A percentile compares a stretch with the other conserved stretches of the same genome.
Conservation (phyloP, 257 asterid species). For the Jacaranda copaia region DNA sequence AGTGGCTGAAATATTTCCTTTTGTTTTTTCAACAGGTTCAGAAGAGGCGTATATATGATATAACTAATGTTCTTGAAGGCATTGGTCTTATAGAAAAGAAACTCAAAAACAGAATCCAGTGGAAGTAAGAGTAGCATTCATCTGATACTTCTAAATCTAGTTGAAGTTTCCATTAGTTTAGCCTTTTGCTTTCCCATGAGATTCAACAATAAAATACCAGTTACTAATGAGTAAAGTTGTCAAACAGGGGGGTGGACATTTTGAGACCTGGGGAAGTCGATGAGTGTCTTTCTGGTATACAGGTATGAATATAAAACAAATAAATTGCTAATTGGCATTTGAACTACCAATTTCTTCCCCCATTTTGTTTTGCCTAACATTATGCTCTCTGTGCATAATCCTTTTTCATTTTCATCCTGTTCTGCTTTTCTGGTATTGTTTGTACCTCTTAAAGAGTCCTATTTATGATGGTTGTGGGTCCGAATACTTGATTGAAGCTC, state of each 20-base stretch:
- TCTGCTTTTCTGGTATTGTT: slow-evolving; percentile 1
- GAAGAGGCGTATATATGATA: slow-evolving; percentile 95
- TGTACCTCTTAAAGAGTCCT: not conserved
- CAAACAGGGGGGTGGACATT: slow-evolving; percentile 80
- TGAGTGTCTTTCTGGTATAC: slow-evolving; percentile 71
- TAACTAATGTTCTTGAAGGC: slow-evolving; percentile 98
- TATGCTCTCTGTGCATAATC: slow-evolving; percentile 23
- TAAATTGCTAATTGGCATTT: slow-evolving; percentile 10
- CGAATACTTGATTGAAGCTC: not conserved
- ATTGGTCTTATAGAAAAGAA: slow-evolving; percentile 96
- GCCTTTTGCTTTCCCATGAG: slow-evolving; percentile 28
- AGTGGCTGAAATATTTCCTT: slow-evolving; percentile 34
- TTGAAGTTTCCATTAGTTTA: not conserved
- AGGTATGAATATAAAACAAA: slow-evolving; percentile 50
- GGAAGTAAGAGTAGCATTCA: slow-evolving; percentile 73
- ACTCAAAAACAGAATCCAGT: slow-evolving; percentile 94
- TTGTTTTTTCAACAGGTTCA: slow-evolving; percentile 72
- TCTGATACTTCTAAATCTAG: slow-evolving; percentile 16
- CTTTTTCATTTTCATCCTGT: not conserved
- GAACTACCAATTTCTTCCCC: not conserved
- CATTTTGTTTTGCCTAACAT: not conserved
- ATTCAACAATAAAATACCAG: slow-evolving; percentile 35
- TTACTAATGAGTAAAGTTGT: slow-evolving; percentile 35
- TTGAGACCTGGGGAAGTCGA: slow-evolving; percentile 80
- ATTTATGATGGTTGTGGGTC: slow-evolving; percentile 17